Evolutionary conservation across 148 eudicot genomes (phyloP), one percentile per base, ranked within the genome.

Genomic region (Vaccinium macrocarpon): DNA sequence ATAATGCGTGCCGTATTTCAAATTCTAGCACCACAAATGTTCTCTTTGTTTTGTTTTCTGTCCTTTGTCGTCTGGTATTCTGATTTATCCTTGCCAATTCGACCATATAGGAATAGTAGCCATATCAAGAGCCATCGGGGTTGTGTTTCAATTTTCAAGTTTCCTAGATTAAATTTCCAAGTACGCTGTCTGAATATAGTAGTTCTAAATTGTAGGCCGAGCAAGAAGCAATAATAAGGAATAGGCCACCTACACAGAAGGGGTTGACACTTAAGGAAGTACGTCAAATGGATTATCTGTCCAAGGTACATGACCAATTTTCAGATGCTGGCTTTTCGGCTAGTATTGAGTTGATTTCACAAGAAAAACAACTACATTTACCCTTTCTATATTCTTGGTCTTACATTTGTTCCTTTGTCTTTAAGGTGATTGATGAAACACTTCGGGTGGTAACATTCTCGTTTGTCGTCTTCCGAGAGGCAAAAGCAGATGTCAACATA

Each of bases 391-490:
- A 0, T 11, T 50, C 9, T 4, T 53, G 32, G 16, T 52, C 42
- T 27, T 55, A 1, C 46, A 53, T 15, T n/a, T 51, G 25, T 25
- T 2, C 19, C 42, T 78, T n/a, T 61, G 14, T 85, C 55, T 80
- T 75, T 29, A 76, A 96, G 99, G 98, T 96, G 81, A 89, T 97
- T 0, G 98, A 97, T 89, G 99, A 97, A 89, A 92, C 98, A 5
- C 96, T 97, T 71, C 93, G 98, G 2, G 84, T 97, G 84, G 81
- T 93, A 48, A 90, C 98, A 19, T 95, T 97, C 89, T 95, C 99
- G 11, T 81, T 93, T 2, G 87, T 90, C 11, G 94, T 91, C 27
- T 97, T 95, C 80, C 91, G 98, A 50, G 99, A 93, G 89, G 99
- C 99, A 80, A 89, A 82, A 84, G 79, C 85, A 79, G 98, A 95